Base-by-base conservation (phyloP, 805 yeast genomes). In the Metschnikowia corniflorae region DNA sequence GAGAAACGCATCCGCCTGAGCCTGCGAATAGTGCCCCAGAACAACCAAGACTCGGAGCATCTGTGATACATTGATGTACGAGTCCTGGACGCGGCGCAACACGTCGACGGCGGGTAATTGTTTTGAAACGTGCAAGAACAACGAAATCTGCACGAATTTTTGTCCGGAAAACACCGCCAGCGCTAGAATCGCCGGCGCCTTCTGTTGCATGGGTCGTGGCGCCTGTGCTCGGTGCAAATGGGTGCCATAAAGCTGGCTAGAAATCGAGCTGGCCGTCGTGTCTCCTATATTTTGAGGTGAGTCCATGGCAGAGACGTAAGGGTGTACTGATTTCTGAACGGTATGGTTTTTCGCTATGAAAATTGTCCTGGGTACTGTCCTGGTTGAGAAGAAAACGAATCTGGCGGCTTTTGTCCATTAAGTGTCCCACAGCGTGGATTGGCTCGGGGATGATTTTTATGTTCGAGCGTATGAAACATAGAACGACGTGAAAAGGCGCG, bases 281-380 rank as follows among this genome's bases (percentile, higher is more conserved):
- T 68, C 72, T 31, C 73, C 72, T 13, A 61, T 51, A 36, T 61
- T 49, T 33, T 65, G 50, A 13, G 73, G 73, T 7, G 71, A 65
- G 30, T 68, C 73, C 72, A 68, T 68, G 18, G 14, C n/a, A 4
- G 13, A 8, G 25, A 12, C 7, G 17, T 13, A 9, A 18, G 7
- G 32, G 5, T n/a, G n/a, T n/a, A n/a, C n/a, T n/a, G n/a, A n/a
- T n/a, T n/a, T n/a, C 10, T 7, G 17, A 5, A 12, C 13, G 39
- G 31, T 25, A 31, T 19, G 20, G 17, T 16, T 24, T 15, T 19
- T 33, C 28, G 9, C 17, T 7, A 9, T 2, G 13, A 37, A 17
- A 19, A 26, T 14, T 13, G 22, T n/a, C n/a, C 30, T 33, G 26
- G 28, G 13, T 13, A 17, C 26, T 26, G 19, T n/a, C 16, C 23